Evolutionary conservation across 257 asterid genomes (phyloP), one percentile per base, ranked within the genome.

Genomic region (Paulownia fortunei): DNA sequence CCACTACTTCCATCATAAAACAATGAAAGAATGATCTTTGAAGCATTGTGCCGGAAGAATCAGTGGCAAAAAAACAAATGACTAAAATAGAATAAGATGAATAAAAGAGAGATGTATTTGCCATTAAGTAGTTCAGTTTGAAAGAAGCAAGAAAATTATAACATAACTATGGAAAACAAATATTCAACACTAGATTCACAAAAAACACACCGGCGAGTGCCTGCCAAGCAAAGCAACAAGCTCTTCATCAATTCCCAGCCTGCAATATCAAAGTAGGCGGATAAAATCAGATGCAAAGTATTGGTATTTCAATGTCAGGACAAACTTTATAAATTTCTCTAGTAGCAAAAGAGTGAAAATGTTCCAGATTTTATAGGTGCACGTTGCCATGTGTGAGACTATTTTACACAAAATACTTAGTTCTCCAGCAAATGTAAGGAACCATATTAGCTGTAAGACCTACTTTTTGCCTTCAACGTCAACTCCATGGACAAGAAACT

Each of bases 391-490:
- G 23, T 8, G 34, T 67, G 37, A 54, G 71, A 62, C 32, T 65
- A 55, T 70, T 26, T 79, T 49, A 79, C 23, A 21, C 2, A n/a
- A 21, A 52, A 49, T n/a, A 54, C 46, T 66, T 51, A 19, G 37
- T 69, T 26, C 32, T 9, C 46, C 21, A 66, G 13, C 4, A 70
- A 63, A 26, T 47, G 41, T 11, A 54, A 73, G 19, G 27, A 52
- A 52, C 19, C 61, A 55, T 11, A 19, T 65, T 54, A 44, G 62
- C 54, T 69, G 61, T 21, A 58, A 51, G 49, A 79, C 83, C 6
- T 85, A 95, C 99, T 89, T 91, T 86, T 96, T 96, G 71, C 99
- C 98, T 92, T 96, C 99, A 77, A 93, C 98, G 77, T 96, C 98
- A 76, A 96, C 99, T 85, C 99, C 98, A 81, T 95, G 98, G 79